Base-by-base conservation (phyloP, 768 basidiomycete genomes). In the Xerocomellus chrysenteron region DNA sequence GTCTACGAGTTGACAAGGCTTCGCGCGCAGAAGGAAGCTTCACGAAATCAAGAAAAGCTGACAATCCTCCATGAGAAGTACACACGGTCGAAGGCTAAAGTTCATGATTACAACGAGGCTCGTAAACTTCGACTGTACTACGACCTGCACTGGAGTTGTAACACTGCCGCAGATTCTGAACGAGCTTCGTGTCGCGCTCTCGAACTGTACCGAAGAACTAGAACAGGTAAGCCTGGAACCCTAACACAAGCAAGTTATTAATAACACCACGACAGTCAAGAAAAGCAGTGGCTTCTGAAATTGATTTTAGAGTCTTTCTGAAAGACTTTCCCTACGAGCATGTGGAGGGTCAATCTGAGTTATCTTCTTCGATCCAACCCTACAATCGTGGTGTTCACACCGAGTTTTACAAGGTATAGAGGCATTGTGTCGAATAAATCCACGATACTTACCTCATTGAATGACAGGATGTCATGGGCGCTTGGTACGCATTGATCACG, bases 101-200 rank as follows among this genome's bases (percentile, higher is more conserved):
- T 41, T 32, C 32, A 46, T 28, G 63, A 65, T 40, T 61, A 52
- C 47, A 21, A 54, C 3, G 59, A 69, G 57, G 70, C 50, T 56
- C 52, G 68, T 59, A n/a, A 28, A 33, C 39, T 52, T 37, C 6
- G 8, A 50, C 17, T 40, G 11, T 30, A 47, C 40, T 41, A 17
- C 17, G 12, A 46, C 30, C 8, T 47, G 11, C 33, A 42, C 26
- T 7, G 17, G 47, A 51, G 36, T 44, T 17, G 26, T 59, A 42
- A 56, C 44, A 24, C 7, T 45, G 6, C 32, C 24, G 44, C 48
- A 72, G 68, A 39, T 61, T 30, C 21, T 63, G 49, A 45, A 58
- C 4, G 63, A 64, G 28, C 58, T 72, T 42, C 60, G 64, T 46
- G 42, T 10, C n/a, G 48, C 59, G 10, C 61, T 72, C 47, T 47